phyloP scores from a whole-genome alignment of 2,329 filamentous ascomycete genomes.

The Alternaria tenuissima region DNA sequence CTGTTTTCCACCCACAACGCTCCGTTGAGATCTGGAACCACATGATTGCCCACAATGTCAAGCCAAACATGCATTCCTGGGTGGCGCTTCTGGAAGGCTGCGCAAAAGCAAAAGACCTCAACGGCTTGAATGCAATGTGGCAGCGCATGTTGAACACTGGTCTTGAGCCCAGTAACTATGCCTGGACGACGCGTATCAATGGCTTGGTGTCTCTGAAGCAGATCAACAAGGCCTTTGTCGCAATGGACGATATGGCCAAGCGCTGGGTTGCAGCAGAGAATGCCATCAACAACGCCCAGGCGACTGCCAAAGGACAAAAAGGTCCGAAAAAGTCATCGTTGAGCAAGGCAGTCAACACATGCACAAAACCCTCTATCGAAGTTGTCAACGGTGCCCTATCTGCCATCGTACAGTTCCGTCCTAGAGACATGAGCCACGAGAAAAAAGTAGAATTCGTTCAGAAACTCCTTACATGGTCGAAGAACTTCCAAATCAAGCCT shows the following conservation, averaged over 20 bases:
- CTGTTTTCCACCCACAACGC: constrained; percentile 51
- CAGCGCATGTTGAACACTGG: constrained; percentile 65
- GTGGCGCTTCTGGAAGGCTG: constrained; percentile 77
- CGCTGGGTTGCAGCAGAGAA: constrained; percentile 61
- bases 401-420: constrained; percentile 60
- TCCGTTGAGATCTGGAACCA: constrained; percentile 66
- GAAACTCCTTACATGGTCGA: constrained; percentile 54
- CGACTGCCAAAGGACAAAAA: constrained; percentile 15
- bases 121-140: constrained; percentile 74
- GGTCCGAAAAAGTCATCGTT: constrained; percentile 18
- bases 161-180: constrained; percentile 67
- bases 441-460: constrained; percentile 49
- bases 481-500: constrained; percentile 55
- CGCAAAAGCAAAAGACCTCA: constrained; percentile 64
- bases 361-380: constrained; percentile 67
- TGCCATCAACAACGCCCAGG: constrained; percentile 19
- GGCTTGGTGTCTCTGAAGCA: constrained; percentile 68
- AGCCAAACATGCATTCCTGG: constrained; percentile 72
- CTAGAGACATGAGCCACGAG: constrained; percentile 51
- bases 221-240: constrained; percentile 65
- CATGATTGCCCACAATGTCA: constrained; percentile 62
- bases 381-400: constrained; percentile 75
- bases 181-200: constrained; percentile 76
- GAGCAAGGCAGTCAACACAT: constrained; percentile 46
- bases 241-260: constrained; percentile 71